Evolutionary conservation across 1,139 yeast genomes (phyloP).

Genomic region (Debaryomyces subglobosus): DNA sequence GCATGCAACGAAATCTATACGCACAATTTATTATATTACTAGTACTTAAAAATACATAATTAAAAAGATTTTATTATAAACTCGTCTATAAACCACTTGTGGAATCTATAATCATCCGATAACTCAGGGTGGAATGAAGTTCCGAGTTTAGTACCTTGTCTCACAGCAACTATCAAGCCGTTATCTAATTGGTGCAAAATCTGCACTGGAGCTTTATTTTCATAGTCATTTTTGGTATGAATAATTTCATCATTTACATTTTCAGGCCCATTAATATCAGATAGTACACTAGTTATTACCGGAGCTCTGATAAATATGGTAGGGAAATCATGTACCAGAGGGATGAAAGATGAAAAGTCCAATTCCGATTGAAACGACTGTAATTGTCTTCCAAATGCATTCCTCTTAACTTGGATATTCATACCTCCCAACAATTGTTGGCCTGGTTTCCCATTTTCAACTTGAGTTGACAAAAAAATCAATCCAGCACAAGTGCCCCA

Average conservation of each 20-base stretch:
- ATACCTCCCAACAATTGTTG: conserved; percentile 69
- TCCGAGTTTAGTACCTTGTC: conserved; percentile 68
- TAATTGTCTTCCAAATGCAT: conserved; percentile 80
- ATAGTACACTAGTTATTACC: conserved; percentile 51
- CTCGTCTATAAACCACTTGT: conserved; percentile 69
- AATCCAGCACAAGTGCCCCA: conserved; percentile 94
- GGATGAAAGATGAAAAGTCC: conserved; percentile 52
- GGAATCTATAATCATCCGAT: conserved; percentile 60
- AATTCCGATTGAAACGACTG: conserved; percentile 62
- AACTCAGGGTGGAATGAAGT: conserved; percentile 86
- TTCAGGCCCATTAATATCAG: conserved; percentile 10
- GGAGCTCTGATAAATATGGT: conserved; percentile 83
- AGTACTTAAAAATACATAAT: neutral
- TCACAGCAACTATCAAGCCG: conserved; percentile 67
- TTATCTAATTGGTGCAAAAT: conserved; percentile 43
- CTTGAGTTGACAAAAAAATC: conserved; percentile 62
- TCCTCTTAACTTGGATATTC: conserved; percentile 65
- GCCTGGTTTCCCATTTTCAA: conserved; percentile 57
- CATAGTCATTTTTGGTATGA: conserved; percentile 28
- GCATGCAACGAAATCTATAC: conserved; percentile 1
- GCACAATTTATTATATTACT: neutral
- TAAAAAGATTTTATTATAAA: conserved; percentile 39
- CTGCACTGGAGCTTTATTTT: conserved; percentile 38
- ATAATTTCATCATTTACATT: conserved; percentile 25
- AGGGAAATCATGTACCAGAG: conserved; percentile 46